Percentiles rank a stretch among this genome's conserved stretches.
Evolutionary conservation across 2,329 filamentous ascomycete species (phyloP).

Genomic region (Penicillium nordicum): DNA sequence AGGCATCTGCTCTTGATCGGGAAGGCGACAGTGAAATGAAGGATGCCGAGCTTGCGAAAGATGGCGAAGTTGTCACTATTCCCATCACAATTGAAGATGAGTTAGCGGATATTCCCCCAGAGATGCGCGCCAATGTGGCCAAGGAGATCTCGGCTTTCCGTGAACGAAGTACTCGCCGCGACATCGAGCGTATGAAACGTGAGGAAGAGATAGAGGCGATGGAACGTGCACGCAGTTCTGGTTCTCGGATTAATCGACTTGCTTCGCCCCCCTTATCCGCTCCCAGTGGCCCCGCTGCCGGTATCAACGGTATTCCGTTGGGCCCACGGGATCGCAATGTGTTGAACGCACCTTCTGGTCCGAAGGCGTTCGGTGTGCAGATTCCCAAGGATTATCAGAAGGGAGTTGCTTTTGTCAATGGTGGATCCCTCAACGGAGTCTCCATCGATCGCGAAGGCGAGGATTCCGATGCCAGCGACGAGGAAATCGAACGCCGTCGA

Average conservation of each 20-base stretch:
- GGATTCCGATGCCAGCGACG: conserved; percentile 81
- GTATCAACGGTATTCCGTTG: conserved; percentile 71
- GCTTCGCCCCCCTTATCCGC: conserved; percentile 66
- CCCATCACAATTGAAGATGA: conserved; percentile 86
- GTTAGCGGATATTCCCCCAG: conserved; percentile 87
- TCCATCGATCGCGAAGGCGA: conserved; percentile 71
- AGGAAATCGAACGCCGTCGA: conserved; percentile 73
- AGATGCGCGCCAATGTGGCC: conserved; percentile 93
- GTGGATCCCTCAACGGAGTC: conserved; percentile 62
- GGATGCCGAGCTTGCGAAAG: conserved; percentile 54
- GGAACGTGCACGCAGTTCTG: conserved; percentile 71
- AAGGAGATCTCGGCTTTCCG: conserved; percentile 92
- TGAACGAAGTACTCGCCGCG: conserved; percentile 82
- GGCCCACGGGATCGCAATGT: conserved; percentile 67
- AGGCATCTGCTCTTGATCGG: conserved; percentile 52
- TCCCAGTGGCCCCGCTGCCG: conserved; percentile 59
- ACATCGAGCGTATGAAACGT: conserved; percentile 78
- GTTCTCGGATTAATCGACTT: conserved; percentile 61
- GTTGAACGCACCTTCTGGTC: conserved; percentile 71
- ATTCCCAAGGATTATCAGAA: conserved; percentile 71
- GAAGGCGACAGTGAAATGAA: conserved; percentile 70
- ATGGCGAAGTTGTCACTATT: conserved; percentile 83
- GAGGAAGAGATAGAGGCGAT: conserved; percentile 91
- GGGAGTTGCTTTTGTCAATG: conserved; percentile 78
- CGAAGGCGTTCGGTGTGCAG: conserved; percentile 60